These are phyloP conservation scores for Linderina pennispora DNA, from an alignment of 192 early-diverging fungal genomes.

Conservation along the genomic window DNA sequence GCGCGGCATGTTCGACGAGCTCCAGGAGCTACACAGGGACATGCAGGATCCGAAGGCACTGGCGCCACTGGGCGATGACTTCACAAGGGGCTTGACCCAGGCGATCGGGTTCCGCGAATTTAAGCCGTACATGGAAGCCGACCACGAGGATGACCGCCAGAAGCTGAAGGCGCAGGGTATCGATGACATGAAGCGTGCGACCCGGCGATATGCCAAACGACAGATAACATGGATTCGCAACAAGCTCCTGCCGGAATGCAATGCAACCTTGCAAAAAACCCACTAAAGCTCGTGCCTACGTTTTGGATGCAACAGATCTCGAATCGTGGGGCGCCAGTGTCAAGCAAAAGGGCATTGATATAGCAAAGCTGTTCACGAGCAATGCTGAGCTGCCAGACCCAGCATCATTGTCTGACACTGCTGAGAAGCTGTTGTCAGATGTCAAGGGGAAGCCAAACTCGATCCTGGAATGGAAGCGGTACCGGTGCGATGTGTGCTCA, in stretches of 20 bases:
- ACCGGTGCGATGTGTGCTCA: constrained; percentile 64
- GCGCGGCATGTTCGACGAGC: constrained; percentile 51
- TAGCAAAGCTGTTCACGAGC: constrained; percentile 43
- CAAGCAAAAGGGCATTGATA: constrained; percentile 44
- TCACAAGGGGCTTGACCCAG: constrained; percentile 16
- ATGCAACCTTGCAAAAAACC: constrained; percentile 18
- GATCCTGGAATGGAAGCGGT: constrained; percentile 55
- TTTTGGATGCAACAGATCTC: constrained; percentile 65
- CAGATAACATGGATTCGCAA: constrained; percentile 45
- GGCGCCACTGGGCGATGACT: constrained; percentile 5
- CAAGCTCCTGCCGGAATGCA: constrained; percentile 41
- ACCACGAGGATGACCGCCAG: constrained; percentile 3
- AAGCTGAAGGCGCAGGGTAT: constrained; percentile 50
- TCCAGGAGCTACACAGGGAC: constrained; percentile 30
- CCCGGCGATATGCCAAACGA: constrained; percentile 80
- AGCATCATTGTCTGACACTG: constrained; percentile 9
- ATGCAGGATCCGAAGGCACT: neutral
- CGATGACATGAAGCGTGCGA: constrained; percentile 80
- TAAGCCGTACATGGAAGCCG: constrained; percentile 55
- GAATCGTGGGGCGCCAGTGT: constrained; percentile 53
- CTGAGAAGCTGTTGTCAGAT: constrained; percentile 22
- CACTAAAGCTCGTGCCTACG: constrained; percentile 44
- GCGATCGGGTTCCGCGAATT: constrained; percentile 86
- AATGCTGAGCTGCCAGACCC: constrained; percentile 9
- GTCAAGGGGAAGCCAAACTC: constrained; percentile 19